phyloP scores from a whole-genome alignment of 768 basidiomycete species.

The Tricholoma hemisulphureum region DNA sequence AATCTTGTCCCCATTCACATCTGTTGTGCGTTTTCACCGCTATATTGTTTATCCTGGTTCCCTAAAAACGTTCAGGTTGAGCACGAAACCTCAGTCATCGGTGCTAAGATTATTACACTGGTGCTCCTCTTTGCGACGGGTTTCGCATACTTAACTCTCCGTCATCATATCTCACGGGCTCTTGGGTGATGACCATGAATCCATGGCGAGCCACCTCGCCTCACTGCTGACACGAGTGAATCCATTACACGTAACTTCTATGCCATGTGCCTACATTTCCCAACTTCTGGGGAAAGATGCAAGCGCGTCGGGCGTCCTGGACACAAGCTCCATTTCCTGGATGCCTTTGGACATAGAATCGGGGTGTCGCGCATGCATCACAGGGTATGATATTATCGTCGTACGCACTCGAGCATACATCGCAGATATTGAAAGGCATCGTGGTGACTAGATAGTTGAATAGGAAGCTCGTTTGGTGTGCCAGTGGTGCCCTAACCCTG shows the following conservation, averaged over 20 bases:
- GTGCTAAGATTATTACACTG: conserved; percentile 44
- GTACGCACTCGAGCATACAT: too few species aligned
- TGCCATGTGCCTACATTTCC: not conserved
- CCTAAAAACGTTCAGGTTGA: conserved; percentile 57
- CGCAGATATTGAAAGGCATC: too few species aligned
- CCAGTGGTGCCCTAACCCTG: not conserved
- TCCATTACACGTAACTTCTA: not conserved
- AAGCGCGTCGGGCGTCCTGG: too few species aligned
- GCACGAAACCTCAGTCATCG: conserved; percentile 64
- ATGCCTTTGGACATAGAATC: too few species aligned
- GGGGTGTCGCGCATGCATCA: too few species aligned
- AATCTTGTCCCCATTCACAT: conserved; percentile 74
- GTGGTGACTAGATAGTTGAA: too few species aligned
- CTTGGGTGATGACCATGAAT: not conserved
- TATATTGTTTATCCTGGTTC: not conserved
- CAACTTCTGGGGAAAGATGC: too few species aligned
- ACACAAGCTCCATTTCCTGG: too few species aligned
- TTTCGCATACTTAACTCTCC: conserved; percentile 42
- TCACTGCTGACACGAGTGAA: not conserved
- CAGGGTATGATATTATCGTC: too few species aligned
- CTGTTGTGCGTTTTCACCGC: conserved; percentile 50
- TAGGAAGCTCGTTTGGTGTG: too few species aligned
- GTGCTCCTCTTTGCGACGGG: conserved; percentile 39
- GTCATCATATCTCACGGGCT: conserved; percentile 36
- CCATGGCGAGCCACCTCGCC: too few species aligned